Evolutionary conservation across 805 yeast genomes (phyloP), one percentile per base, ranked within the genome.

Genomic region (Candida montana): DNA sequence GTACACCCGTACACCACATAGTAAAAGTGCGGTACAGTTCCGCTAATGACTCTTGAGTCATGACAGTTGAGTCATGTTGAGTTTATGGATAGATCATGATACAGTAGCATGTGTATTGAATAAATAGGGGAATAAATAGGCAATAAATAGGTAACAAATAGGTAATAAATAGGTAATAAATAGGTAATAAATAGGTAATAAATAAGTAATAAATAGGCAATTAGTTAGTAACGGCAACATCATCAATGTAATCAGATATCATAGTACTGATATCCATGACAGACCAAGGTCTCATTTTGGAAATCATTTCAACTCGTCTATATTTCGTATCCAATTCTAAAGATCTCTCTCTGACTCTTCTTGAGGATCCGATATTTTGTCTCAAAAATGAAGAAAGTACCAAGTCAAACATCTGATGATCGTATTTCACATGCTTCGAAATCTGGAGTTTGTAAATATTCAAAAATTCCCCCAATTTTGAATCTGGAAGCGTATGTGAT

Each of bases 241-340:
- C 40, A 13, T 37, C 31, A 23, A 37, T 31, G 12, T 19, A 18
- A 24, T 37, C 40, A 24, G 26, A 17, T 2, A 17, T 17, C 19
- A 37, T 7, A 5, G 35, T 12, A 18, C 17, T 31, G 5, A 37
- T 16, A 28, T 41, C 37, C n/a, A 41, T 18, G 5, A 28, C 23
- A 17, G 18, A 27, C 44, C 44, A 41, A 10, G 40, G 40, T 32
- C 31, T 41, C 44, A 41, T 41, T 5, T 31, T 28, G 15, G 30
- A 23, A 4, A 21, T 11, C 9, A 23, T 15, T n/a, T 33, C 44
- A 27, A 37, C 15, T 28, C 24, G 26, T 33, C 40, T 37, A 16
- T 36, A 36, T 11, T 37, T 31, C 3, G 44, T 16, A 3, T 26
- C 26, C 21, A 41, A 18, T 5, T 32, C 34, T 7, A 31, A 16